Evolutionary conservation across 805 yeast genomes (phyloP), one percentile per base, ranked within the genome.

Genomic region (Kazachstania psychrophila): DNA sequence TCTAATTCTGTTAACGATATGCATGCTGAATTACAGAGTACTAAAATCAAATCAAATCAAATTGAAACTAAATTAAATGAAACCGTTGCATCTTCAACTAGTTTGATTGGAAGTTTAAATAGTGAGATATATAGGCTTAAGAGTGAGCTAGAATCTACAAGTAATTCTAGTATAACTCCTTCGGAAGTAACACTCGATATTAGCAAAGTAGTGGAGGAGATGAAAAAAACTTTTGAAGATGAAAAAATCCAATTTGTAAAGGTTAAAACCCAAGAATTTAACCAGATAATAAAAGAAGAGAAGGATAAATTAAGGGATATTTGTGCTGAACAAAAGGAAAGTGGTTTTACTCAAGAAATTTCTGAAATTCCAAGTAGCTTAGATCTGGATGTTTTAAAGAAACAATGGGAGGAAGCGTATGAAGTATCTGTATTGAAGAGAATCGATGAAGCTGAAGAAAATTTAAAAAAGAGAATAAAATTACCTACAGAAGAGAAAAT

Each of bases 381-480:
- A 7, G 36, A 34, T 25, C 37, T 42, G 7, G 47, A 39, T 10
- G 37, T 29, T 11, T 34, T 50, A 24, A 50, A 48, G 36, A 39
- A 40, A 5, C 61, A 64, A 36, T 57, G 72, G 45, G 68, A 68
- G 38, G 54, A 49, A 28, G 64, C 57, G 18, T 46, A 51, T 19
- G 51, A 58, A 40, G 55, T 48, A 38, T 43, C 40, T 14, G 43
- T 43, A 7, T 18, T 28, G n/a, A 52, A 37, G 52, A 56, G 49
- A 52, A 58, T 38, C 14, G 57, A 62, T 38, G 59, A 64, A 31
- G 61, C 68, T 17, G 65, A 61, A 15, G 67, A 63, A 30, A 66
- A 70, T 2, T 58, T 70, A 28, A 60, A 61, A 31, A 69, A 73
- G n/a, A 65, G 70, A 26, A 68, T 71, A 28, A 72, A 70, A 49